Evolutionary conservation across 345 rosid species (phyloP).

Genomic region (Excoecaria agallocha): DNA sequence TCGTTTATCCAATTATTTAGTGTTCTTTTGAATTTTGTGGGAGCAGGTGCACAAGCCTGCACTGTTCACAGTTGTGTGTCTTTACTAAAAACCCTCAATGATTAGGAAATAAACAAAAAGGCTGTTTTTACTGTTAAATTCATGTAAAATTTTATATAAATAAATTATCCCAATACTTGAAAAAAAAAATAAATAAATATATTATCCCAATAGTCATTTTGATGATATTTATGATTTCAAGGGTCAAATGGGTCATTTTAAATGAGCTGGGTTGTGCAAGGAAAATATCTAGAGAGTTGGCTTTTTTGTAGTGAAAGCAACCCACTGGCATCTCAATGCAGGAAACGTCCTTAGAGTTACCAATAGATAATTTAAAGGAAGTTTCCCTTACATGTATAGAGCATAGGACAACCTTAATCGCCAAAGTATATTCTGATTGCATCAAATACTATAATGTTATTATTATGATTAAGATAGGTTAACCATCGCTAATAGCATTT

Average conservation of each 20-base stretch:
- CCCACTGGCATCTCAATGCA: neutral
- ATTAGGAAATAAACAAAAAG: neutral
- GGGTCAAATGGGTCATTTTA: conserved; percentile 8
- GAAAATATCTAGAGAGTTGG: conserved; percentile 2
- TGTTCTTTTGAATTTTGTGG: too few relatives aligned
- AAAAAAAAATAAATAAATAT: too few relatives aligned
- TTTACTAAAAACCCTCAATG: too few relatives aligned
- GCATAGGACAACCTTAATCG: neutral
- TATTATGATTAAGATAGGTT: conserved; percentile 2
- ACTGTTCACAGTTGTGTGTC: too few relatives aligned
- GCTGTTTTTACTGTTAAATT: neutral
- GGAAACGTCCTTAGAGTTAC: neutral
- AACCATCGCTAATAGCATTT: neutral
- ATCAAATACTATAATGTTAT: too few relatives aligned
- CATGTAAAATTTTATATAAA: too few relatives aligned
- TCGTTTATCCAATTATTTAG: too few relatives aligned
- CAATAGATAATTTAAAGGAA: conserved; percentile 5
- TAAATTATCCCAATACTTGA: too few relatives aligned
- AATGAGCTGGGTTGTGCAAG: neutral
- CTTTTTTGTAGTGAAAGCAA: conserved; percentile 8
- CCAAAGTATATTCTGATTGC: neutral
- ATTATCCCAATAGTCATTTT: too few relatives aligned
- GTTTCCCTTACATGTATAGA: neutral
- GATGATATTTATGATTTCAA: neutral
- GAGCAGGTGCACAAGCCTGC: too few relatives aligned